Conservation (phyloP, 148 eudicot genomes). For the Chenopodium suecicum region DNA sequence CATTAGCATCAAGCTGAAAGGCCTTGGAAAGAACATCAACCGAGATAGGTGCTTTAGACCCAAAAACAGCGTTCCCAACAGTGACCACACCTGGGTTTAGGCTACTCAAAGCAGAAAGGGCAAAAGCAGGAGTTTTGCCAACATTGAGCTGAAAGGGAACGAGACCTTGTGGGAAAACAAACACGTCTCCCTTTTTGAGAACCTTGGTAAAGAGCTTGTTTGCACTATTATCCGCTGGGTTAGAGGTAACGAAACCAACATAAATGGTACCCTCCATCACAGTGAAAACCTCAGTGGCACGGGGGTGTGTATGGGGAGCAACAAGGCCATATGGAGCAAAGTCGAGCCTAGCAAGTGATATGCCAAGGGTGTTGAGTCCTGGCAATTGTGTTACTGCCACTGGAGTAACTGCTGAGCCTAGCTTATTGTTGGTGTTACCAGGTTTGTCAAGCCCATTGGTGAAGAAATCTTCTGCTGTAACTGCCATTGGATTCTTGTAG, state of each 20-base stretch:
- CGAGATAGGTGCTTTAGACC: slow-evolving; percentile 1
- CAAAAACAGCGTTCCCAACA: slow-evolving; percentile 3
- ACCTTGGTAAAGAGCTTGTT: slow-evolving; percentile 13
- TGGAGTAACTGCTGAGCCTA: slow-evolving; percentile 13
- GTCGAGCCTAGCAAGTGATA: slow-evolving; percentile 16
- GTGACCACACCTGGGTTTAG: slow-evolving; percentile 15
- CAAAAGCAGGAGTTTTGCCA: slow-evolving; percentile 12
- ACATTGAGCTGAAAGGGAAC: slow-evolving; percentile 17
- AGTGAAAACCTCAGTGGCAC: slow-evolving; percentile 14
- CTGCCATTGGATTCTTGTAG: slow-evolving; percentile 22
- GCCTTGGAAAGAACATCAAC: slow-evolving; percentile 20
- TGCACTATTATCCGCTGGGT: background rate
- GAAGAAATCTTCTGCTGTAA: slow-evolving; percentile 17
- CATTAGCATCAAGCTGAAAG: slow-evolving; percentile 13
- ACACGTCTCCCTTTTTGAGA: slow-evolving; percentile 15
- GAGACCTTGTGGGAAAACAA: slow-evolving; percentile 8
- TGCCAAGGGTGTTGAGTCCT: slow-evolving; percentile 21
- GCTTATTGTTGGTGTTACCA: slow-evolving; percentile 10
- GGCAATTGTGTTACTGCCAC: slow-evolving; percentile 8
- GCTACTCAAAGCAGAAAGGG: slow-evolving; percentile 10
- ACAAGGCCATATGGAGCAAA: slow-evolving; percentile 19
- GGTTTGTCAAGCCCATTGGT: slow-evolving; percentile 16
- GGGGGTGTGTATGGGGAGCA: slow-evolving; percentile 25
- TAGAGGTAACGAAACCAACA: slow-evolving; percentile 12
- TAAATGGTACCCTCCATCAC: slow-evolving; percentile 16